These are phyloP conservation scores for Diospyros lotus DNA, from an alignment of 148 eudicot genomes.

Conservation along the genomic window DNA sequence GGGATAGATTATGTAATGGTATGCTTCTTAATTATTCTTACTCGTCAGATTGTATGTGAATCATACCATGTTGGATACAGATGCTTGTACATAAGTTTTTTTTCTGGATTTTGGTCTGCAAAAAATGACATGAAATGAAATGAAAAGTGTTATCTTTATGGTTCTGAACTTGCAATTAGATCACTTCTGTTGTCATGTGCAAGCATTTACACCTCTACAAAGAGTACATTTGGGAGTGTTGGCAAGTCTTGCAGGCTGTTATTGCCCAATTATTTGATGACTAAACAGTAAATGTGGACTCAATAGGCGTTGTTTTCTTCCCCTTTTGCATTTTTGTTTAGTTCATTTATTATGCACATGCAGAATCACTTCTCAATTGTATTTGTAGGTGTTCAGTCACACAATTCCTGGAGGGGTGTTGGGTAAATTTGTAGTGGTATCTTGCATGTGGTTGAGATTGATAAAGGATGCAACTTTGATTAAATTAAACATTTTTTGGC, in stretches of 20 bases:
- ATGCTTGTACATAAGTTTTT: not conserved
- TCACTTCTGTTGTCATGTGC: not conserved
- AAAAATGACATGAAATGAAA: not conserved
- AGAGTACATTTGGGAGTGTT: not conserved
- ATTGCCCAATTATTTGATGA: not conserved
- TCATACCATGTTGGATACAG: not conserved
- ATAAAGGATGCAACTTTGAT: no score
- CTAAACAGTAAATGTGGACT: not conserved
- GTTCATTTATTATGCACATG: not conserved
- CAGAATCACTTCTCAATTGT: not conserved
- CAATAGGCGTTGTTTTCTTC: not conserved
- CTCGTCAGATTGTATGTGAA: not conserved
- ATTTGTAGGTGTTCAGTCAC: no score
- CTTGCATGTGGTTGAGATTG: no score
- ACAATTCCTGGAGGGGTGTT: no score
- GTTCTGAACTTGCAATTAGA: not conserved
- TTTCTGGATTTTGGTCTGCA: not conserved
- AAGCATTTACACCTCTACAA: not conserved
- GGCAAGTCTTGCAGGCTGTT: not conserved
- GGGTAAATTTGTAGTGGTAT: no score
- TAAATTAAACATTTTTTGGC: no score
- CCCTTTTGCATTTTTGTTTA: not conserved
- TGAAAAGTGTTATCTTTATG: not conserved
- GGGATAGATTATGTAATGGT: conserved; percentile 78
- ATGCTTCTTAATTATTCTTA: conserved; percentile 16